Conservation (phyloP, 257 asterid genomes). For the Haberlea rhodopensis region DNA sequence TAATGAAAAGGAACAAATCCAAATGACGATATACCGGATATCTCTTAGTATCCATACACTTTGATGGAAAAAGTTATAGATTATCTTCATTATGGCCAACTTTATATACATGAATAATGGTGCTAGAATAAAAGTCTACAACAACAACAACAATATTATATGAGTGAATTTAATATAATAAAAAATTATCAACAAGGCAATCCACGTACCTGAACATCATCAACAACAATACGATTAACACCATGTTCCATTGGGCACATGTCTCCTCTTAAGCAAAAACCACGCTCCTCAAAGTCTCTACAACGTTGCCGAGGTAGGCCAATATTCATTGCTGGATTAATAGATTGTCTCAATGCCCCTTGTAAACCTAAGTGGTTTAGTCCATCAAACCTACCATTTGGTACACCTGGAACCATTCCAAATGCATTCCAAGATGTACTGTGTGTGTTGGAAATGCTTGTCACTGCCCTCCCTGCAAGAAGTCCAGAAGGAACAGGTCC, state of each 20-base stretch:
- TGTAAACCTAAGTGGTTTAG: slow-evolving; percentile 70
- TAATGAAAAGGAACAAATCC: too few species aligned
- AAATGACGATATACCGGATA: not conserved
- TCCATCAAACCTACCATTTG: slow-evolving; percentile 75
- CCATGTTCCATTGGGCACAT: slow-evolving; percentile 99
- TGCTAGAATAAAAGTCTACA: not conserved
- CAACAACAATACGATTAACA: slow-evolving; percentile 90
- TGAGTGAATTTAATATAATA: not conserved
- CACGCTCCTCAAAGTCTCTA: slow-evolving; percentile 98
- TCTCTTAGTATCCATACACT: not conserved
- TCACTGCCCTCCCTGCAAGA: slow-evolving; percentile 75
- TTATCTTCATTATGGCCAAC: too few species aligned
- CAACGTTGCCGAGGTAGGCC: slow-evolving; percentile 82
- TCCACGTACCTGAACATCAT: slow-evolving; percentile 90
- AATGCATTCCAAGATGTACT: slow-evolving; percentile 66
- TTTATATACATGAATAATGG: not conserved
- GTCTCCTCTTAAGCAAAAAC: slow-evolving; percentile 98
- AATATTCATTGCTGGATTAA: slow-evolving; percentile 56
- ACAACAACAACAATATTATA: too few species aligned
- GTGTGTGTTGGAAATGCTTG: slow-evolving; percentile 54
- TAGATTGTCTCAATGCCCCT: slow-evolving; percentile 65
- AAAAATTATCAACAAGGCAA: slow-evolving; percentile 5
- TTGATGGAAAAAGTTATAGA: not conserved
- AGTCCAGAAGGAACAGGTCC: slow-evolving; percentile 59
- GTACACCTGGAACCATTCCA: slow-evolving; percentile 80